These are phyloP conservation scores for Neonectria sp. DNA, from an alignment of 2,329 filamentous ascomycete species.

Conservation along the genomic window DNA sequence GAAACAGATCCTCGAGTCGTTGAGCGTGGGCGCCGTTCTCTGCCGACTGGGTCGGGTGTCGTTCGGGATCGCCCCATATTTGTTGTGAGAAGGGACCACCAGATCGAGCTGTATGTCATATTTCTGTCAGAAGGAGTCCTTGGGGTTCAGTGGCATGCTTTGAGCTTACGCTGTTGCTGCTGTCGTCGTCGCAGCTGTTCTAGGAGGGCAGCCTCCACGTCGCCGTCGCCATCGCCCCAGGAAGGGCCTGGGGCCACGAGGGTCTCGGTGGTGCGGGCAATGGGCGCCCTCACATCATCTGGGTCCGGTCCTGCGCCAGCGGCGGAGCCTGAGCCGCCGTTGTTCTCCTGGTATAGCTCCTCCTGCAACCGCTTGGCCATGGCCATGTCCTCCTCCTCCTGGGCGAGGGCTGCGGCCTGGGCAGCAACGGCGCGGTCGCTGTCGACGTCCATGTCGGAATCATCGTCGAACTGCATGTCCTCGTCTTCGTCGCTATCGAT, in stretches of 20 bases:
- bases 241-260: conserved; percentile 78
- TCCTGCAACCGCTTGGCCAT: conserved; percentile 94
- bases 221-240: conserved; percentile 66
- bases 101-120: conserved; percentile 36
- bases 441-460: conserved; percentile 57
- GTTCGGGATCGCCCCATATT: conserved; percentile 54
- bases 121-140: conserved; percentile 3
- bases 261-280: conserved; percentile 92
- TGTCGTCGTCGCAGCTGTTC: conserved; percentile 72
- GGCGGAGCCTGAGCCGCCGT: conserved; percentile 52
- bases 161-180: conserved; percentile 49
- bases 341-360: conserved; percentile 80
- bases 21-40: conserved; percentile 77
- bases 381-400: conserved; percentile 90
- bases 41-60: conserved; percentile 39
- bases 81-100: conserved; percentile 57
- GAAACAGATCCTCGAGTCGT: conserved; percentile 90
- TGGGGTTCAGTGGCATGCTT: not conserved
- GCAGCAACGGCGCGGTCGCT: conserved; percentile 59
- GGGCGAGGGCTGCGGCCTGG: conserved; percentile 61
- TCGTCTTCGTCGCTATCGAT: conserved; percentile 65
- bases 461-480: conserved; percentile 56
- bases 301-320: conserved; percentile 63
- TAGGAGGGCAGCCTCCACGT: conserved; percentile 72
- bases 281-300: conserved; percentile 87